Base-by-base conservation (phyloP, 257 asterid genomes). In the Solanum sitiens region DNA sequence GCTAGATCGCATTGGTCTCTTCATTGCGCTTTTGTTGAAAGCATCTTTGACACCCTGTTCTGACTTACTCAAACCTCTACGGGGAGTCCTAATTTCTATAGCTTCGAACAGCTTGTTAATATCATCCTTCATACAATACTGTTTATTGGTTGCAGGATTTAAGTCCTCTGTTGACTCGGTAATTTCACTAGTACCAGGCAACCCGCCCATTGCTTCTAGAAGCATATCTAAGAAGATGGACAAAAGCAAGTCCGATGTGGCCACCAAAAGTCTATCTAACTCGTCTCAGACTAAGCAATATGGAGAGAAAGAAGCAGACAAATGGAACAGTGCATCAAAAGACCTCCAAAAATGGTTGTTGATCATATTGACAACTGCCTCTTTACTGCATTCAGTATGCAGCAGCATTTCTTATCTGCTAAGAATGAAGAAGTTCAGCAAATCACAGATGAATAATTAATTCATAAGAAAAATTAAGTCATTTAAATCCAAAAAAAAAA, bases 91-190 rank as follows among this genome's bases (percentile, higher is more conserved):
- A 73, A 92, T 86, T 44, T 94, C 97, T 83, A 97, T 92, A 2
- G 96, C 94, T 87, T 93, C 97, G 65, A 97, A 97, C 33, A 97
- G 95, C 42, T 92, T 94, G 92, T 93, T 93, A 35, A 97, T 97
- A 87, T 95, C 99, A 84, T 93, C 91, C 87, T 91, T 92, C 84
- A 91, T 92, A 61, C 91, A 86, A 76, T 88, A 89, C 86, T 89
- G 92, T 88, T 86, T 88, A 67, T 90, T 86, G 76, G 90, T 84
- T 79, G 83, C n/a, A 59, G 83, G 88, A 83, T 87, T 90, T 37
- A 83, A 75, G 56, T 86, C 92, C 88, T 91, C 95, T 80, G 87
- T 67, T 87, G 92, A 65, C 91, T 95, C 98, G 45, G 91, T 90
- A 77, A 96, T 95, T 90, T 96, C 99, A 89, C 90, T 91, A 79